A percentile compares a stretch with the other conserved stretches of the same genome.
phyloP scores from a whole-genome alignment of 225 moss, liverwort and hornwort genomes.

The Physcomitrellopsis africana region DNA sequence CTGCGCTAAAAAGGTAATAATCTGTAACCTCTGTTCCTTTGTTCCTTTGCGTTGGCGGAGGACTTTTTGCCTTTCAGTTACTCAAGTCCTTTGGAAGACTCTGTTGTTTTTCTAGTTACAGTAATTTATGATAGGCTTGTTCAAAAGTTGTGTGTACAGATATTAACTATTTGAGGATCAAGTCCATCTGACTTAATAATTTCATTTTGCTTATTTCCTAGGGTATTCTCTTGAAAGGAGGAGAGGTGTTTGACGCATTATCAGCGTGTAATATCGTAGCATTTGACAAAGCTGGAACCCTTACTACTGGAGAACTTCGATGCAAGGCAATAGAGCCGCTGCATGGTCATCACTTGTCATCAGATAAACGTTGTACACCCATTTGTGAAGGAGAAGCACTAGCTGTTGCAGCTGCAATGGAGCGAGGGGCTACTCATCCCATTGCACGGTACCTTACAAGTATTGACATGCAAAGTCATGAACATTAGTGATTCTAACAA shows the following conservation, averaged over 20 bases:
- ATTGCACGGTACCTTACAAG: constrained; percentile 71
- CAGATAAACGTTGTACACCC: constrained; percentile 75
- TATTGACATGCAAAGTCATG: neutral
- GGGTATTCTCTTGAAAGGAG: constrained; percentile 99
- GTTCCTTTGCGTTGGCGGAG: constrained; percentile 12
- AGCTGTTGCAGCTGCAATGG: constrained; percentile 99
- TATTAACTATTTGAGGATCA: neutral
- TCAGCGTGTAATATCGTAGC: constrained; percentile 89
- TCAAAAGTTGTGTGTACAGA: neutral
- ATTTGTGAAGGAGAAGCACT: constrained; percentile 94
- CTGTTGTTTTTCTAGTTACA: constrained; percentile 23
- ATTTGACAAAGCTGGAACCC: constrained; percentile 98
- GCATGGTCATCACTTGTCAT: constrained; percentile 62
- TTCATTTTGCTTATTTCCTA: constrained; percentile 34
- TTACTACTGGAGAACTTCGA: constrained; percentile 90
- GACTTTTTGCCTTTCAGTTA: neutral
- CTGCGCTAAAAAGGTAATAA: constrained; percentile 85
- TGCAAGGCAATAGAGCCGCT: constrained; percentile 99
- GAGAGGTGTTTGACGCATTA: constrained; percentile 91
- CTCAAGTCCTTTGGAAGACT: constrained; percentile 15
- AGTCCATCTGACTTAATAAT: constrained; percentile 6
- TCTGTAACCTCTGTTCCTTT: neutral
- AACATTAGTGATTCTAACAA: neutral
- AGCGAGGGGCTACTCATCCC: constrained; percentile 96
- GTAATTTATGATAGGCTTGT: constrained; percentile 9